phyloP scores from a whole-genome alignment of 2,329 filamentous ascomycete species.

The Knoxdaviesia proteae region DNA sequence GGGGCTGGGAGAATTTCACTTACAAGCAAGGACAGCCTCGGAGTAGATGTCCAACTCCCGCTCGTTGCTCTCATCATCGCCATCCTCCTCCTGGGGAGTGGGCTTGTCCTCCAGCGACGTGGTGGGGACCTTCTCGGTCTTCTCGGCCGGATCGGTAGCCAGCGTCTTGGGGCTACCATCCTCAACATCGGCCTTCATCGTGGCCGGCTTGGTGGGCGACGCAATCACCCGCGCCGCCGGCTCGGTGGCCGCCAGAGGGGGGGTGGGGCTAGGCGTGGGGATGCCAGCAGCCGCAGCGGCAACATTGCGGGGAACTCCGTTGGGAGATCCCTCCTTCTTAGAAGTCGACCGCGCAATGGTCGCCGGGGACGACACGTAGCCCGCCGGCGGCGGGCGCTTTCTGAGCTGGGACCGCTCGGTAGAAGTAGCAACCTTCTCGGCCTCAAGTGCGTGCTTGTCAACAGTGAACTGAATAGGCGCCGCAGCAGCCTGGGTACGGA shows the following conservation, averaged over 20 bases:
- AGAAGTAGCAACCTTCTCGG: conserved; percentile 41
- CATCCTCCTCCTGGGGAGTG: conserved; percentile 49
- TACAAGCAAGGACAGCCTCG: conserved; percentile 73
- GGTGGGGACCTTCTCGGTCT: conserved; percentile 43
- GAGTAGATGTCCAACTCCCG: conserved; percentile 89
- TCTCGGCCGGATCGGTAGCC: conserved; percentile 46
- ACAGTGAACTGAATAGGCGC: conserved; percentile 98
- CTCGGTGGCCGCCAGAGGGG: conserved; percentile 25
- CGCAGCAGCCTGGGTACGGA: conserved; percentile 90
- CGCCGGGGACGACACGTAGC: conserved; percentile 35
- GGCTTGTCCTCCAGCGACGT: conserved; percentile 29
- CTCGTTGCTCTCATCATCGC: conserved; percentile 46
- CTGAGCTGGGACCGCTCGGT: conserved; percentile 38
- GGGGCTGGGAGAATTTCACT: conserved; percentile 16
- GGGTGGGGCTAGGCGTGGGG: conserved; percentile 47
- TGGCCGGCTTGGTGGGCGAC: conserved; percentile 38
- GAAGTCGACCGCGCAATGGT: conserved; percentile 18
- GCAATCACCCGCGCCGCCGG: conserved; percentile 22
- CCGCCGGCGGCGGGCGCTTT: conserved; percentile 44
- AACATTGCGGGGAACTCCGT: neutral
- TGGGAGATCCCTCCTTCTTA: neutral
- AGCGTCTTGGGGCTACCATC: conserved; percentile 65
- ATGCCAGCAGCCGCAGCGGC: conserved; percentile 30
- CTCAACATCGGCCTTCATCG: conserved; percentile 39
- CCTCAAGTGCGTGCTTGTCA: conserved; percentile 83